These are phyloP conservation scores for Globisporangium cederbergense DNA, from an alignment of 352 stramenopile species.

Conservation along the genomic window DNA sequence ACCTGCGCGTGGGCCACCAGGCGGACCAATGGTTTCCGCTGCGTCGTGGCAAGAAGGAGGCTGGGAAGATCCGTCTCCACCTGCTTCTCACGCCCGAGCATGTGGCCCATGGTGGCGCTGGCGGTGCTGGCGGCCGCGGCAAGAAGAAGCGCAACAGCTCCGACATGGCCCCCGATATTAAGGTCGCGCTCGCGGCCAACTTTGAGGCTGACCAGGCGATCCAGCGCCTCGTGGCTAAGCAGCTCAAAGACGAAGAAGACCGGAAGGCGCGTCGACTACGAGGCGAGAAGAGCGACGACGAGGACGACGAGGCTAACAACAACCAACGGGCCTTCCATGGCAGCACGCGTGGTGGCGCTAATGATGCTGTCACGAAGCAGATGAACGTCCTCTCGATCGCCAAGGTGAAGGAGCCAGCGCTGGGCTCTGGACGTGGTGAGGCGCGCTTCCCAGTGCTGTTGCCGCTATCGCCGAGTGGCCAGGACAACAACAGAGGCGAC, in stretches of 20 bases:
- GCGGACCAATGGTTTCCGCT: slow-evolving; percentile 61
- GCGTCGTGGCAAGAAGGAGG: slow-evolving; percentile 35
- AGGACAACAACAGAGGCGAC: background rate
- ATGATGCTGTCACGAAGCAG: background rate
- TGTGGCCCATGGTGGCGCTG: slow-evolving; percentile 20
- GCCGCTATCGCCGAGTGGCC: background rate
- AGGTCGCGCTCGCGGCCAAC: slow-evolving; percentile 45
- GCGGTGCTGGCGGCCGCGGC: slow-evolving; percentile 24
- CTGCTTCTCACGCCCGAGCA: slow-evolving; percentile 47
- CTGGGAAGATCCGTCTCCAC: slow-evolving; percentile 56
- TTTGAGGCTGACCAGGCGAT: slow-evolving; percentile 64
- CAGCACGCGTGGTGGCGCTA: background rate
- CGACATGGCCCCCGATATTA: slow-evolving; percentile 36
- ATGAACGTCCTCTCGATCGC: slow-evolving; percentile 5
- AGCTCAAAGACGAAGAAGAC: slow-evolving; percentile 31
- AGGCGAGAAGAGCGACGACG: slow-evolving; percentile 14
- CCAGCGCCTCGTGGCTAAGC: slow-evolving; percentile 46
- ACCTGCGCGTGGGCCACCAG: slow-evolving; percentile 37
- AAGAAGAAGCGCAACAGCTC: slow-evolving; percentile 20
- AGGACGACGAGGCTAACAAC: background rate
- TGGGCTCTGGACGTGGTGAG: slow-evolving; percentile 4
- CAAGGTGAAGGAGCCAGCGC: slow-evolving; percentile 1
- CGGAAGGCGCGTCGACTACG: slow-evolving; percentile 14
- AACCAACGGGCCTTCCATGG: background rate
- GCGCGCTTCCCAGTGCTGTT: slow-evolving; percentile 8